Percentiles rank a stretch among this genome's conserved stretches.
These are phyloP conservation scores for Anisodus tanguticus DNA, from an alignment of 257 asterid genomes.

Conservation along the genomic window DNA sequence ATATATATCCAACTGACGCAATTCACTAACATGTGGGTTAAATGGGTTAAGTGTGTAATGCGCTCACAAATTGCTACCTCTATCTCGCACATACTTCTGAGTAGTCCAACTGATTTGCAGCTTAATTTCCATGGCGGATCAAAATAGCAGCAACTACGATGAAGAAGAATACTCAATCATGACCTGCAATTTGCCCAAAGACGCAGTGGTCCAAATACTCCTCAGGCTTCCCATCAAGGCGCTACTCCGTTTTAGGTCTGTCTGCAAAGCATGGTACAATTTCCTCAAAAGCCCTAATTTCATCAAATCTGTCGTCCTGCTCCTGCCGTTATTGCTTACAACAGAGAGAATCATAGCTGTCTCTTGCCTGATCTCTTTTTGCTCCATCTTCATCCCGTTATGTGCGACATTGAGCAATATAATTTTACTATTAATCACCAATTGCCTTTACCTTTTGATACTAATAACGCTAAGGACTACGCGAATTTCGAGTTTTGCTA, in stretches of 20 bases:
- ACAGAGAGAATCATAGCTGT: not conserved
- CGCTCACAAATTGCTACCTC: not conserved
- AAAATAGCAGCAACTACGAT: not conserved
- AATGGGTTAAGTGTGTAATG: no score
- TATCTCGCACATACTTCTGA: not conserved
- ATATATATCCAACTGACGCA: no score
- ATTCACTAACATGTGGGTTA: no score
- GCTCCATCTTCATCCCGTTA: not conserved
- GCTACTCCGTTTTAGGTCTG: not conserved
- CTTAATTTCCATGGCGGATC: constrained; percentile 8
- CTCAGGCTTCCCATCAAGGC: not conserved
- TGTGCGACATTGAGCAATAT: not conserved
- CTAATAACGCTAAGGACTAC: not conserved
- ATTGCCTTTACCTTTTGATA: not conserved
- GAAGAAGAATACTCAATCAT: not conserved
- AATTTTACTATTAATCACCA: not conserved
- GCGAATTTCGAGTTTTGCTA: no score
- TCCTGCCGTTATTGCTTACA: not conserved
- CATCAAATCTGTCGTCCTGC: not conserved
- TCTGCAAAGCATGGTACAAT: not conserved
- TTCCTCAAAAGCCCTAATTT: not conserved
- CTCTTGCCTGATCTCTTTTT: not conserved
- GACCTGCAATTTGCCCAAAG: not conserved
- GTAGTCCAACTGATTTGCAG: not conserved
- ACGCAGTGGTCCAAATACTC: not conserved